Percentiles rank a stretch among this genome's conserved stretches.
These are phyloP conservation scores for Picochlorum sp. DNA, from an alignment of 139 green algal species.

Conservation along the genomic window DNA sequence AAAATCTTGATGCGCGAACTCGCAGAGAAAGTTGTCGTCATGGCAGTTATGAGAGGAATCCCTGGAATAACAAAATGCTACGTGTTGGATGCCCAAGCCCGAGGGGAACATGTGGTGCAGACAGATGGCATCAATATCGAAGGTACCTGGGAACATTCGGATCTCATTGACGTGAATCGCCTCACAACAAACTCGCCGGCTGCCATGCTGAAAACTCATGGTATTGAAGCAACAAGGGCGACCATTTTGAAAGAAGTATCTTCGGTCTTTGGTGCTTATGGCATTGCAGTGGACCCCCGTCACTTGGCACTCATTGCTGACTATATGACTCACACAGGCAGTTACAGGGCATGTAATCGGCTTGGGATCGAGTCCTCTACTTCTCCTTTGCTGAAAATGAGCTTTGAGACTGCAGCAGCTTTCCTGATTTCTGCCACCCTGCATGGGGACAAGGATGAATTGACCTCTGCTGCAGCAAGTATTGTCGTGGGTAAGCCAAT, in stretches of 20 bases:
- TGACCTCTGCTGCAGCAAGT: constrained; percentile 58
- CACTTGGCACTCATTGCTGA: constrained; percentile 92
- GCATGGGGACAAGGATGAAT: constrained; percentile 49
- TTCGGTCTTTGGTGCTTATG: constrained; percentile 91
- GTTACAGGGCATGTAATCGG: constrained; percentile 80
- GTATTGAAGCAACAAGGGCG: constrained; percentile 88
- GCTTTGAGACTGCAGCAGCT: constrained; percentile 89
- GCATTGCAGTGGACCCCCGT: constrained; percentile 88
- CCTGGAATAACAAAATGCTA: constrained; percentile 54
- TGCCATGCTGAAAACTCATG: constrained; percentile 66
- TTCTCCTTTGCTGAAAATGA: constrained; percentile 92
- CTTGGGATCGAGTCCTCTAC: constrained; percentile 79
- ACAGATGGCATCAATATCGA: constrained; percentile 92
- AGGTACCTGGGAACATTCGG: constrained; percentile 42
- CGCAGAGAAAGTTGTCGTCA: constrained; percentile 57
- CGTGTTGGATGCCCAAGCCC: constrained; percentile 47
- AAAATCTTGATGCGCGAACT: constrained; percentile 85
- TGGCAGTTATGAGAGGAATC: constrained; percentile 37
- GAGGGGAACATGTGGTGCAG: constrained; percentile 50
- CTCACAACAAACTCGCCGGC: constrained; percentile 81
- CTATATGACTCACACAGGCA: constrained; percentile 92
- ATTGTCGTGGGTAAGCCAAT: constrained; percentile 64
- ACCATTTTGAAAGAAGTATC: constrained; percentile 75
- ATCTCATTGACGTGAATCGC: constrained; percentile 23
- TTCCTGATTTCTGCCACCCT: constrained; percentile 90